Base-by-base conservation (phyloP, 805 yeast species). In the Ogataea nonfermentans region DNA sequence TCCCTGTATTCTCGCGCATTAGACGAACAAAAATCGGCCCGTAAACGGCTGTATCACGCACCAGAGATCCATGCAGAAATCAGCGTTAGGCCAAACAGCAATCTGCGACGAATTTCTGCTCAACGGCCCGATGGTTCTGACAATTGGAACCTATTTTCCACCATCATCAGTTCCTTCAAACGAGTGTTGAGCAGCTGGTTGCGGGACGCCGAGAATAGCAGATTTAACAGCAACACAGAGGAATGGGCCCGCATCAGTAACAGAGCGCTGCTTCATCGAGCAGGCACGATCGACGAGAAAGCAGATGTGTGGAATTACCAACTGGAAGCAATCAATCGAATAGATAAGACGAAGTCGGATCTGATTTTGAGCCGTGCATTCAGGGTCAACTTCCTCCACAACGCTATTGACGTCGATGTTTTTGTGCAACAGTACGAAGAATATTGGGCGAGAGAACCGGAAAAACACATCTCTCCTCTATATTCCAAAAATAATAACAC, bases 371-470 rank as follows among this genome's bases (percentile, higher is more conserved):
- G 16, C 13, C 10, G 10, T 4, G 39, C 39, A 10, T 11, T 23
- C 4, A 22, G 29, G 4, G 39, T 29, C 11, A 10, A 13, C 3
- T 35, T 29, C 23, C 14, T 35, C 14, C 43, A 68, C 40, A 47
- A 80, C 73, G 56, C 82, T 78, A 57, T 82, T 74, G 37, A 75
- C 61, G 9, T 81, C 71, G 29, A 81, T 70, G 41, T 85, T 63
- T 54, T 84, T 71, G 22, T 86, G 84, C 55, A 77, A 81, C 54
- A 84, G 75, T 66, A 82, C 73, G 48, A 71, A 56, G 23, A 40
- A 9, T 55, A 52, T 35, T 61, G 63, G 60, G 37, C 41, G 1
- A 16, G 30, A 3, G 32, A 31, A 17, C 29, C 20, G 3, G 49
- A 42, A 8, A 48, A 50, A 28, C 65, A 61, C 40, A 12, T 61